Evolutionary conservation across 345 rosid species (phyloP), one percentile per base, ranked within the genome.

Genomic region (Eucalyptus cloeziana): DNA sequence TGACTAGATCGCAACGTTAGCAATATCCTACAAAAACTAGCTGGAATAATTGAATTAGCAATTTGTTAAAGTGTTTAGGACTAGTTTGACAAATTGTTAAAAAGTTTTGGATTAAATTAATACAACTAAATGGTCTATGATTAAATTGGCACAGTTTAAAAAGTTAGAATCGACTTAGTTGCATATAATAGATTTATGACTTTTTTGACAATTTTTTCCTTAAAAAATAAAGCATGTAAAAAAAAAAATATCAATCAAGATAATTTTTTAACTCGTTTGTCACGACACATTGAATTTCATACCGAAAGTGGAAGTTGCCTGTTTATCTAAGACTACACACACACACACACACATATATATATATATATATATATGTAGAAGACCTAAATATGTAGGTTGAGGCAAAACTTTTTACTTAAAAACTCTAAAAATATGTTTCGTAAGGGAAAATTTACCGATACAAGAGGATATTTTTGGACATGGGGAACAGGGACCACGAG

Each of bases 1-100:
- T 56, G 3, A 24, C 13, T 56, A 24, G 11, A 56, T 25, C 1
- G 1, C 13, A 9, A 56, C 13, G 0, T 56, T 6, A 10, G 5
- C 1, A 1, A 56, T 56, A 24, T 56, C 6, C 13, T 22, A 25
- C 13, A 4, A 56, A 56, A 56, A 24, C 13, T 22, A 56, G 25
- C 1, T 4, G 10, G 25, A 56, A 56, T 24, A 13, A 56, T 0
- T 24, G 1, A 24, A 56, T 56, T 56, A 25, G 4, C 62, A 56
- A 56, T 24, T 56, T 25, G 30, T 4, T 56, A 56, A 24, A 56
- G 30, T 56, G 62, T 56, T 56, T 24, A 9, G 2, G 4, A 24
- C 30, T 56, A 56, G 6, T 56, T 56, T 24, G 13, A 3, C 62
- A 56, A 22, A 56, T 52, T 2, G 10, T 52, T 52, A 21, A 52